Percentiles rank a stretch among this genome's conserved stretches.
Conservation (phyloP, 2,329 filamentous ascomycete species). For the Chaetomiaceae sp. region DNA sequence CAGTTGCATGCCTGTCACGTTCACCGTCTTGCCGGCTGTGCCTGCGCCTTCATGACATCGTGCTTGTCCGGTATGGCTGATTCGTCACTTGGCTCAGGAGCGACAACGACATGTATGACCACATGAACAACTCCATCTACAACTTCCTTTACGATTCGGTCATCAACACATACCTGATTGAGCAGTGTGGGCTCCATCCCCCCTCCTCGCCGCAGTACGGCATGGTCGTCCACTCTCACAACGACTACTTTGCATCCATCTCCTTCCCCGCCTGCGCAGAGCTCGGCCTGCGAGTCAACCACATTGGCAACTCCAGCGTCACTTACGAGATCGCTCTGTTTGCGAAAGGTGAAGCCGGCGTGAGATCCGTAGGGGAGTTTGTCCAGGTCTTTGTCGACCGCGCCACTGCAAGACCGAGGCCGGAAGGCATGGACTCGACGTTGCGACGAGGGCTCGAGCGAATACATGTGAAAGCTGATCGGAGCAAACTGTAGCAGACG, state of each 20-base stretch:
- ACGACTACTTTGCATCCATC: conserved; percentile 76
- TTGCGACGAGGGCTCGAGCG: conserved; percentile 51
- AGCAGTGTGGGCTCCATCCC: conserved; percentile 68
- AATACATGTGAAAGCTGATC: conserved; percentile 5
- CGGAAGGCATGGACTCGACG: conserved; percentile 55
- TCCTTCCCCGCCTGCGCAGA: conserved; percentile 79
- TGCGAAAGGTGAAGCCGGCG: conserved; percentile 62
- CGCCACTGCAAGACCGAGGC: conserved; percentile 59
- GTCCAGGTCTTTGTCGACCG: conserved; percentile 85
- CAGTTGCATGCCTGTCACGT: background rate
- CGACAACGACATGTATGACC: conserved; percentile 92
- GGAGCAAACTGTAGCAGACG: conserved; percentile 19
- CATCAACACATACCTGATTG: conserved; percentile 81
- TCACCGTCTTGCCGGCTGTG: no score
- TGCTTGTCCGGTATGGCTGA: background rate
- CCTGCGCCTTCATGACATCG: no score
- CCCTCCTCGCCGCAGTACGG: conserved; percentile 66
- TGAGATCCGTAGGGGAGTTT: conserved; percentile 80
- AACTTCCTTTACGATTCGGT: conserved; percentile 84
- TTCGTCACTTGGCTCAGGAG: conserved; percentile 46
- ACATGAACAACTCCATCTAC: conserved; percentile 89
- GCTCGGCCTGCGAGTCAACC: conserved; percentile 73
- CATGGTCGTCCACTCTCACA: conserved; percentile 78
- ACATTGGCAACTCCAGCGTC: conserved; percentile 78
- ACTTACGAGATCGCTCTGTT: conserved; percentile 89